Evolutionary conservation across 495 filamentous ascomycete species (phyloP), one percentile per base, ranked within the genome.

Genomic region (Penicillium bovifimosum): DNA sequence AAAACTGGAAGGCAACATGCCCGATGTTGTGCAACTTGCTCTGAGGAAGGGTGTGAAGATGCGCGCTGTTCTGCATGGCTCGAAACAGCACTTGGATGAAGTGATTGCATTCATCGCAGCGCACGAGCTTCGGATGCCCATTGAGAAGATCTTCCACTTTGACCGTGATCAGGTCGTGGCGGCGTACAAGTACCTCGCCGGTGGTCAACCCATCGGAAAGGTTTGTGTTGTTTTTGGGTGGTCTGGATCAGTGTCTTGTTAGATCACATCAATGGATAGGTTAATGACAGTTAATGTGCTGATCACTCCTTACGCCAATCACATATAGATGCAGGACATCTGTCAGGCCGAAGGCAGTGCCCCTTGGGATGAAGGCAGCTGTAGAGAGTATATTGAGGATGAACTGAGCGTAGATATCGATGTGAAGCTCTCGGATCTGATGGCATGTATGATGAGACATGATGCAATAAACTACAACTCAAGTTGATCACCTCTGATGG

Each of bases 131-230:
- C 14, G 31, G 10, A 2, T 44, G 11, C 41, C 81, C 20, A 80
- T 83, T 1, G 77, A 82, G 1, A 61, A 83, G 33, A 81, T 82
- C 47, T 74, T 66, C 51, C 59, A 73, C 3, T 86, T 86, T 52
- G 54, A 54, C 0, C 62, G 80, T 5, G 80, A 81, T 6, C 50
- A 75, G 43, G 50, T 65, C 0, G 72, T 74, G 57, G 72, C 81
- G 38, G 66, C 70, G 2, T 70, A 44, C 13, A 9, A 6, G 31
- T 46, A 46, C 10, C 43, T 46, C 31, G 28, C 43, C 14, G 34
- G 28, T 24, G 43, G 43, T 1, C 43, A 34, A 5, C 43, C 34
- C 24, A n/a, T 46, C 26, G 43, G 43, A 20, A 46, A 46, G 27
- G 43, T 46, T 2, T 46, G 43, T 29, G 34, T 46, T 34, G 31